These are phyloP conservation scores for Flaveria trinervia DNA, from an alignment of 129 eudicot genomes.

Conservation along the genomic window DNA sequence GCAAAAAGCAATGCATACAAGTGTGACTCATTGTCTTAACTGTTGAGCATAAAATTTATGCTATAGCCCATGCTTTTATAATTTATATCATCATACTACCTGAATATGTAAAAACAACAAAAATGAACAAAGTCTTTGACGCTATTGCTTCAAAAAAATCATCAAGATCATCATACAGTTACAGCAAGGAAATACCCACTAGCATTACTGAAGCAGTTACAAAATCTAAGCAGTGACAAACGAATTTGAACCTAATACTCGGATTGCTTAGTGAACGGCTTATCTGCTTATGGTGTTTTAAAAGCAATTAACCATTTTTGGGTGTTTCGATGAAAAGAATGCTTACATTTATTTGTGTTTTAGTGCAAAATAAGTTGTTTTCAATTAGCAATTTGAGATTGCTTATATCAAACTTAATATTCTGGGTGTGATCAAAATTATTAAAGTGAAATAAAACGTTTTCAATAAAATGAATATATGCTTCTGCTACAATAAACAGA, in stretches of 20 bases:
- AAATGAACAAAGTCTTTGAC: background rate
- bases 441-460: background rate
- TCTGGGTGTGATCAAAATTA: background rate
- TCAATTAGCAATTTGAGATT: background rate
- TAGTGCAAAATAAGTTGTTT: background rate
- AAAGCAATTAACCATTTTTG: background rate
- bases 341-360: background rate
- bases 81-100: background rate
- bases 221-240: background rate
- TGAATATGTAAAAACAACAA: background rate
- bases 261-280: background rate
- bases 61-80: background rate
- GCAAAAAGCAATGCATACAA: background rate
- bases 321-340: too few relatives aligned
- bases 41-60: background rate
- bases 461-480: background rate
- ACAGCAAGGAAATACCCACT: background rate
- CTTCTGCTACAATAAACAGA: background rate
- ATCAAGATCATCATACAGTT: background rate
- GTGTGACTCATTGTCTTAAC: background rate
- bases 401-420: background rate
- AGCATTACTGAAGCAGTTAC: background rate
- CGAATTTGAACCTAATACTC: background rate
- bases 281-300: background rate
- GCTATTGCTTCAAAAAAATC: background rate